Percentiles rank a stretch among this genome's conserved stretches.
Evolutionary conservation across 139 green algal species (phyloP).

Genomic region (Zygnema cylindricum): DNA sequence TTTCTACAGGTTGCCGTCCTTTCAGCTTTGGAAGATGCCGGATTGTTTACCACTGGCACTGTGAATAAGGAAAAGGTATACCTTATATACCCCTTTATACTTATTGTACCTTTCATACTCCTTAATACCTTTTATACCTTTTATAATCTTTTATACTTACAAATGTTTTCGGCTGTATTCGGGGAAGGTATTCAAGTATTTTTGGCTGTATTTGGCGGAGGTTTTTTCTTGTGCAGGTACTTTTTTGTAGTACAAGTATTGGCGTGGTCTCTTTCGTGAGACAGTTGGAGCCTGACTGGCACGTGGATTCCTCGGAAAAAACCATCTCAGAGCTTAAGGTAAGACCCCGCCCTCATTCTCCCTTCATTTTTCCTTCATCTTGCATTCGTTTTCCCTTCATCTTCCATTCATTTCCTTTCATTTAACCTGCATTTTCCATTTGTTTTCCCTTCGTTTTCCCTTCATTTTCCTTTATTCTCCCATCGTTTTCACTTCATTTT

Average conservation of each 20-base stretch:
- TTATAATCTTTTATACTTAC: neutral
- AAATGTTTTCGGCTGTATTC: neutral
- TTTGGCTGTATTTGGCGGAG: neutral
- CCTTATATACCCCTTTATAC: too few species aligned
- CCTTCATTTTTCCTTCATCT: neutral
- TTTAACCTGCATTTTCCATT: too few species aligned
- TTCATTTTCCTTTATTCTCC: too few species aligned
- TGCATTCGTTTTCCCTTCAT: too few species aligned
- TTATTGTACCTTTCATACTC: neutral
- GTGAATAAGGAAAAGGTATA: slow-evolving; percentile 25
- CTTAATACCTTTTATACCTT: slow-evolving; percentile 11
- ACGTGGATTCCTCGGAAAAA: slow-evolving; percentile 42
- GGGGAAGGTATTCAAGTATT: neutral
- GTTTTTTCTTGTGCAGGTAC: slow-evolving; percentile 31
- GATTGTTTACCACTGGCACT: neutral
- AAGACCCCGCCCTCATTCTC: neutral
- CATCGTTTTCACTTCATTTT: too few species aligned
- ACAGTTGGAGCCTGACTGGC: slow-evolving; percentile 56
- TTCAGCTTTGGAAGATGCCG: slow-evolving; percentile 21
- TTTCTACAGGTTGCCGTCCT: neutral
- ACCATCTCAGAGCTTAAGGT: slow-evolving; percentile 52
- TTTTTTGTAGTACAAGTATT: slow-evolving; percentile 50
- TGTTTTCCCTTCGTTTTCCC: too few species aligned
- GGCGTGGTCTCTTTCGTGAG: slow-evolving; percentile 50
- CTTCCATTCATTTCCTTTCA: too few species aligned